Evolutionary conservation across 2,329 filamentous ascomycete species (phyloP).

Genomic region (Arthrobotrys pseudoclavata): DNA sequence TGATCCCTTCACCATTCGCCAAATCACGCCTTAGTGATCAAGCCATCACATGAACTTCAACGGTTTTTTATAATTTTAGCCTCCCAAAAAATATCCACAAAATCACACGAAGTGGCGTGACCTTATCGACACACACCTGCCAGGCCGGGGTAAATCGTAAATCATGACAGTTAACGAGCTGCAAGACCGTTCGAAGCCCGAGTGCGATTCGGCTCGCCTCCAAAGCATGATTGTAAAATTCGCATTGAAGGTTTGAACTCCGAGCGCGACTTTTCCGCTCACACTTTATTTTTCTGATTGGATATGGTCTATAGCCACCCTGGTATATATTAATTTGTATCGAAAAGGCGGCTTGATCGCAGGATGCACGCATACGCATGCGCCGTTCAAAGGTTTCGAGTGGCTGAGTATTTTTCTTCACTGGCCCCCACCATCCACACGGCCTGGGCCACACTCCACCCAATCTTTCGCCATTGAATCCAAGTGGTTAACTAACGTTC

Average conservation of each 20-base stretch:
- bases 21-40: not conserved
- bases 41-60: constrained; percentile 15
- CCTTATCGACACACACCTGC: not conserved
- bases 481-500: not conserved
- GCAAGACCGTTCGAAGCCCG: constrained; percentile 22
- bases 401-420: not conserved
- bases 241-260: constrained; percentile 1
- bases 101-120: constrained; percentile 18
- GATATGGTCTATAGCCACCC: constrained; percentile 19
- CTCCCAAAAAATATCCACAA: not conserved
- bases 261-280: constrained; percentile 17
- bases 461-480: not conserved
- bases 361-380: constrained; percentile 17
- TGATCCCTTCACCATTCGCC: constrained; percentile 1
- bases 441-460: constrained; percentile 20
- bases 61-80: constrained; percentile 4
- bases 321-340: constrained; percentile 29
- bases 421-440: not conserved
- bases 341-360: constrained; percentile 26
- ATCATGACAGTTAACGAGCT: constrained; percentile 26
- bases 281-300: not conserved
- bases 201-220: constrained; percentile 26
- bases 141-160: not conserved
- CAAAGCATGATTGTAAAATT: not conserved
- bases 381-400: constrained; percentile 26